A percentile compares a stretch with the other conserved stretches of the same genome.
Evolutionary conservation across 345 rosid genomes (phyloP).

Genomic region (Salix dunnii): DNA sequence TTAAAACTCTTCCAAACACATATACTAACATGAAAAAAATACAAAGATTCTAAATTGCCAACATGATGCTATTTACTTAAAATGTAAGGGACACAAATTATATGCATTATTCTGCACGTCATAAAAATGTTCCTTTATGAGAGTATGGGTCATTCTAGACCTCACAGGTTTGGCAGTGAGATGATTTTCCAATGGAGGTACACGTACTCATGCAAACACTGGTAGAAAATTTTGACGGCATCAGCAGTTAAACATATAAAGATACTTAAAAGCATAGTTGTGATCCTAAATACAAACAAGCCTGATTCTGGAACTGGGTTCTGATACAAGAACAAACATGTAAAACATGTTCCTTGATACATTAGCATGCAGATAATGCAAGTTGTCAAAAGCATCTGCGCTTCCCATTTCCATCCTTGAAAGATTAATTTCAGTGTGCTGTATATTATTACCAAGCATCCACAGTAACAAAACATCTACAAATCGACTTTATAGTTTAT

Average conservation of each 20-base stretch:
- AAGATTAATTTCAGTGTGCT: neutral
- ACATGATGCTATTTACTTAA: neutral
- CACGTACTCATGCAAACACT: neutral
- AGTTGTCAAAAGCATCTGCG: neutral
- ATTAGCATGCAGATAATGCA: neutral
- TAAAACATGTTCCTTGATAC: neutral
- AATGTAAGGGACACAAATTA: neutral
- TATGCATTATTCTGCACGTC: neutral
- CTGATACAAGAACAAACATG: neutral
- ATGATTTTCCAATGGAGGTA: neutral
- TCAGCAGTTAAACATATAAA: neutral
- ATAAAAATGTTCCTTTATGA: neutral
- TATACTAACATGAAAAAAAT: neutral
- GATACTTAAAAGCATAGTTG: neutral
- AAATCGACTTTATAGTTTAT: neutral
- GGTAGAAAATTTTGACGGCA: neutral
- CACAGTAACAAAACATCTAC: neutral
- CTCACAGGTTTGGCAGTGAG: neutral
- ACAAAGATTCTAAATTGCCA: neutral
- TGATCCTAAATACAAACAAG: neutral
- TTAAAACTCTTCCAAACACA: neutral
- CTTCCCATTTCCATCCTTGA: neutral
- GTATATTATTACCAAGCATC: neutral
- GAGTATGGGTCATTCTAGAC: neutral
- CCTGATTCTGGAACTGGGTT: neutral